A percentile compares a stretch with the other conserved stretches of the same genome.
Conservation (phyloP, 1,284 basidiomycete species). For the Puccinia novopanici region DNA sequence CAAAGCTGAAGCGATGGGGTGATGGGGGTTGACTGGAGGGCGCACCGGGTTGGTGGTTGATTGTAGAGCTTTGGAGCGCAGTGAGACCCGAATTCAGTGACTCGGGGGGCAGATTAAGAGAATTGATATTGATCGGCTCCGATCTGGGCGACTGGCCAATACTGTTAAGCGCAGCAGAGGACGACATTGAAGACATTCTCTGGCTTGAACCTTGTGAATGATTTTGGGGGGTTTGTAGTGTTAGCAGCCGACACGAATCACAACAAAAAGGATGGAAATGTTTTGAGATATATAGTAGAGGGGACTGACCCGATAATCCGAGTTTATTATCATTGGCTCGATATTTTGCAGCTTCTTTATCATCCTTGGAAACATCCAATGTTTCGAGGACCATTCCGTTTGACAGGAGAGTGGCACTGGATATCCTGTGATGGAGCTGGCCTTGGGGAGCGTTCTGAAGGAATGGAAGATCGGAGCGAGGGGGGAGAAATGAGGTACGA, state of each 20-base stretch:
- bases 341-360: slow-evolving; percentile 64
- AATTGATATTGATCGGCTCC: slow-evolving; percentile 4
- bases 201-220: slow-evolving; percentile 8
- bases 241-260: background rate
- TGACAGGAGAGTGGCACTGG: slow-evolving; percentile 70
- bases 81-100: background rate
- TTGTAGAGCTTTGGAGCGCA: background rate
- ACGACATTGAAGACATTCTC: slow-evolving; percentile 3
- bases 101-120: background rate
- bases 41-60: background rate
- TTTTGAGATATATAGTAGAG: background rate
- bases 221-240: background rate
- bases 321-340: slow-evolving; percentile 30
- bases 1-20: slow-evolving; percentile 34
- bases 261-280: background rate
- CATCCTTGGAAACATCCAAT: slow-evolving; percentile 76
- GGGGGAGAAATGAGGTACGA: slow-evolving; percentile 56
- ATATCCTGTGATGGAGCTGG: slow-evolving; percentile 55
- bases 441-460: slow-evolving; percentile 27
- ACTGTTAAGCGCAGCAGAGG: slow-evolving; percentile 10
- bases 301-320: slow-evolving; percentile 2
- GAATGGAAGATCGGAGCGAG: slow-evolving; percentile 55
- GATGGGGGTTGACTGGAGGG: slow-evolving; percentile 27
- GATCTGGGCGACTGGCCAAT: slow-evolving; percentile 27
- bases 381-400: slow-evolving; percentile 83